A percentile compares a stretch with the other conserved stretches of the same genome.
Conservation (phyloP, 345 rosid genomes). For the Syzygium grande region DNA sequence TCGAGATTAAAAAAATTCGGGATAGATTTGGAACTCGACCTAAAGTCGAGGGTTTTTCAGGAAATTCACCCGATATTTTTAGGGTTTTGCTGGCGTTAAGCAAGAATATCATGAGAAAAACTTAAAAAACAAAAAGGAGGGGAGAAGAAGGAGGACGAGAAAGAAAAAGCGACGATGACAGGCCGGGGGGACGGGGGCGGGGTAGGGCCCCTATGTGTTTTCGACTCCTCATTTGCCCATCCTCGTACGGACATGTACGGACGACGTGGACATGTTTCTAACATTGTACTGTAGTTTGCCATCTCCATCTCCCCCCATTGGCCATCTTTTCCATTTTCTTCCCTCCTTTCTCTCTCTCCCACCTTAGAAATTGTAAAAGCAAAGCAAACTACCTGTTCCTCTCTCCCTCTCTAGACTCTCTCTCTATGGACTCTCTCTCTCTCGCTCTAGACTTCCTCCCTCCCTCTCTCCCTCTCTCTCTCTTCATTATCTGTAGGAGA, state of each 20-base stretch:
- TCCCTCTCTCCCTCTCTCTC: background rate
- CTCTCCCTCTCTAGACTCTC: no score
- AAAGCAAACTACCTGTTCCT: background rate
- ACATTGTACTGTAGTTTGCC: background rate
- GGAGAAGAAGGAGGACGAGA: background rate
- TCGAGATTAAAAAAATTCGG: no score
- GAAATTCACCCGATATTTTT: background rate
- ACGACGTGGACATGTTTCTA: background rate
- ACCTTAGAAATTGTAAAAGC: background rate
- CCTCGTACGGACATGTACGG: conserved; percentile 2
- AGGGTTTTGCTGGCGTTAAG: background rate
- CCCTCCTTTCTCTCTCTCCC: background rate
- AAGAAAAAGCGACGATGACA: background rate
- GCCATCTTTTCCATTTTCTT: background rate
- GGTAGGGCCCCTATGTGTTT: background rate
- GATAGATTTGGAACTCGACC: no score
- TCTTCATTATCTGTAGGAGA: background rate
- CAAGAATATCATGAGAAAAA: background rate
- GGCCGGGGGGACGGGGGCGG: background rate
- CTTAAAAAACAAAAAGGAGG: background rate
- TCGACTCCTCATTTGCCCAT: background rate
- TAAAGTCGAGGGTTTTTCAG: no score
- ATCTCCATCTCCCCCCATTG: background rate
- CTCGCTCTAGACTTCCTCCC: background rate
- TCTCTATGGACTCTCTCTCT: background rate